Conservation (phyloP, 257 asterid genomes). For the Cinchona pubescens region DNA sequence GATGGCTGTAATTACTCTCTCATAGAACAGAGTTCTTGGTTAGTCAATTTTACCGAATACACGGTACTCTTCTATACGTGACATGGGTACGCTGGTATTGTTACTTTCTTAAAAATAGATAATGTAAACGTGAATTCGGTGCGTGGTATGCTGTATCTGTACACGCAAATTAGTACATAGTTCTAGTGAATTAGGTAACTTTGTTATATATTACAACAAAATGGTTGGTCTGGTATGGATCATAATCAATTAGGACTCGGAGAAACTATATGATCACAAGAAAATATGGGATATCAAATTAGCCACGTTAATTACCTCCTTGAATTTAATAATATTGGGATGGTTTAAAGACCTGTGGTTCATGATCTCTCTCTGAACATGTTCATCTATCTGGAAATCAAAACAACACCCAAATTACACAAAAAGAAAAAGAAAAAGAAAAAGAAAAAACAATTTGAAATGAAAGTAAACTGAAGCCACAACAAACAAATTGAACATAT, state of each 20-base stretch:
- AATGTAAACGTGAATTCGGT: no score
- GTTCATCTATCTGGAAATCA: constrained; percentile 59
- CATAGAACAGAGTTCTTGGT: background rate
- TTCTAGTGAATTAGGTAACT: no score
- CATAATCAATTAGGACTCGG: background rate
- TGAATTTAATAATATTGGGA: constrained; percentile 67
- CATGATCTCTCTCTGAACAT: constrained; percentile 80
- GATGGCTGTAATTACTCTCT: background rate
- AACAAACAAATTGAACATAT: background rate
- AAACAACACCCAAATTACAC: background rate
- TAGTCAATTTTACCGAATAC: no score
- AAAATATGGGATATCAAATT: background rate
- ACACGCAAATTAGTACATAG: no score
- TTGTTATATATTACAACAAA: background rate
- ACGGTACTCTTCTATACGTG: no score
- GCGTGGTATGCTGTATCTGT: no score
- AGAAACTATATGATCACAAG: no score
- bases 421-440: no score
- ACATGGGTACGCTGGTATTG: no score
- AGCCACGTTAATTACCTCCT: constrained; percentile 53
- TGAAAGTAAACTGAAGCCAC: no score
- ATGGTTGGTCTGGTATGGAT: background rate
- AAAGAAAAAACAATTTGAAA: no score
- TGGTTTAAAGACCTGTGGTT: constrained; percentile 71
- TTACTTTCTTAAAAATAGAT: no score